A percentile compares a stretch with the other conserved stretches of the same genome.
Conservation (phyloP, 2,329 filamentous ascomycete genomes). For the Tolypocladium ovalisporum region DNA sequence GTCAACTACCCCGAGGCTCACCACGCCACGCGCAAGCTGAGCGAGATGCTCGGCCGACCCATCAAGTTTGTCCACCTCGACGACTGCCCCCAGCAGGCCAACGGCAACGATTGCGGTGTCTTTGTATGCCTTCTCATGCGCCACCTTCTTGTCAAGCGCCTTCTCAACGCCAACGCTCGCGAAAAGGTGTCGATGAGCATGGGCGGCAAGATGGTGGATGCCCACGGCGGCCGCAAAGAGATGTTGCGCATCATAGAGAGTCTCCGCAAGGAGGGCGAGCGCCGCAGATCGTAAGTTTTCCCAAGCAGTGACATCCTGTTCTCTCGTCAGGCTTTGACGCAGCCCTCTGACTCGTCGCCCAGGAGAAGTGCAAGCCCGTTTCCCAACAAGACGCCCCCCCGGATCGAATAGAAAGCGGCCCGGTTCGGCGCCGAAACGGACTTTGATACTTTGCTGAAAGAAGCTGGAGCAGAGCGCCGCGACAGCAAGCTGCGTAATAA, state of each 20-base stretch:
- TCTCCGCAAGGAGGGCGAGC: slow-evolving; percentile 77
- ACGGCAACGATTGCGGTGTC: slow-evolving; percentile 87
- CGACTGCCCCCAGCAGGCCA: slow-evolving; percentile 84
- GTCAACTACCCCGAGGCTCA: slow-evolving; percentile 67
- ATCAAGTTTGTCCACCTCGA: slow-evolving; percentile 71
- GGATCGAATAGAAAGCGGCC: slow-evolving; percentile 29
- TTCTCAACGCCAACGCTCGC: slow-evolving; percentile 67
- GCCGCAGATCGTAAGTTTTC: slow-evolving; percentile 62
- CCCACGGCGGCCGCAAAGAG: slow-evolving; percentile 69
- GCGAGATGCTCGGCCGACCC: slow-evolving; percentile 52
- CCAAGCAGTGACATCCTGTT: background rate
- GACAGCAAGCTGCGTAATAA: background rate
- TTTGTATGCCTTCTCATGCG: slow-evolving; percentile 95
- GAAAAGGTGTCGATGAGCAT: slow-evolving; percentile 95
- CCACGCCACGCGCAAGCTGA: slow-evolving; percentile 57
- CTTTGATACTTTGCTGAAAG: slow-evolving; percentile 14
- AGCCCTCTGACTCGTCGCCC: background rate
- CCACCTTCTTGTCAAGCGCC: slow-evolving; percentile 74
- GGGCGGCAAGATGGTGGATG: slow-evolving; percentile 74
- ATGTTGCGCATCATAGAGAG: slow-evolving; percentile 85
- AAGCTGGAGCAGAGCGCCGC: slow-evolving; percentile 3
- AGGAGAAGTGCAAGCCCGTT: slow-evolving; percentile 27
- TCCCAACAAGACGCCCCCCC: slow-evolving; percentile 28
- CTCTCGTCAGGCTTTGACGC: background rate
- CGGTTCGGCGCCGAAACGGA: slow-evolving; percentile 18